Base-by-base conservation (phyloP, 345 rosid species). In the Heritiera fomes region DNA sequence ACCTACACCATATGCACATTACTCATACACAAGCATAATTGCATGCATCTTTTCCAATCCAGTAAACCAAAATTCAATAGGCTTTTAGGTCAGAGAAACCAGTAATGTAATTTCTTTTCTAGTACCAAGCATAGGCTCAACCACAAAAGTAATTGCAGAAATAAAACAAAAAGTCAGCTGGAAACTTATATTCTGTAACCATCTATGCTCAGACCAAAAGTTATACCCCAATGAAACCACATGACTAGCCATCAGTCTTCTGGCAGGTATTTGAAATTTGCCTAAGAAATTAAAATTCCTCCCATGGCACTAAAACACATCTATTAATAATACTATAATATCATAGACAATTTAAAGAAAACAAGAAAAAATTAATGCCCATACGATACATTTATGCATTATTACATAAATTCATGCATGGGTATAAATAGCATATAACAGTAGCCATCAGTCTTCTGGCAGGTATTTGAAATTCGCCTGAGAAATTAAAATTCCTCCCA, bases 181-280 rank as follows among this genome's bases (percentile, higher is more conserved):
- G 38, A 34, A 34, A 34, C 38, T 34, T 34, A 34, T 34, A 34
- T 34, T 34, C 38, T 34, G 38, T 34, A 34, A 34, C 38, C 38
- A 34, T 34, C 38, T 34, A 34, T 34, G 41, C 58, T 70, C n/a
- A 49, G 49, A 28, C 20, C 43, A 47, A 18, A 70, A 8, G 13
- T 49, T 49, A 70, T 20, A 75, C 23, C 4, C 15, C 12, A n/a
- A 28, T 52, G 45, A 49, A 12, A 34, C 72, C 46, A 71, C 92
- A 93, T 75, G n/a, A 71, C 8, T 28, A 47, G 43, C 23, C 59
- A 74, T 58, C 46, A 13, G 40, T 41, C 53, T 43, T 46, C 67
- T 60, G 4, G 4, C n/a, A 20, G 18, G n/a, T 60, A 23, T 32
- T 17, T 73, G 34, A 34, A 34, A 34, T 34, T 34, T 3, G 3